These are phyloP conservation scores for Pleurozium schreberi DNA, from an alignment of 225 moss, liverwort and hornwort genomes.

Conservation along the genomic window DNA sequence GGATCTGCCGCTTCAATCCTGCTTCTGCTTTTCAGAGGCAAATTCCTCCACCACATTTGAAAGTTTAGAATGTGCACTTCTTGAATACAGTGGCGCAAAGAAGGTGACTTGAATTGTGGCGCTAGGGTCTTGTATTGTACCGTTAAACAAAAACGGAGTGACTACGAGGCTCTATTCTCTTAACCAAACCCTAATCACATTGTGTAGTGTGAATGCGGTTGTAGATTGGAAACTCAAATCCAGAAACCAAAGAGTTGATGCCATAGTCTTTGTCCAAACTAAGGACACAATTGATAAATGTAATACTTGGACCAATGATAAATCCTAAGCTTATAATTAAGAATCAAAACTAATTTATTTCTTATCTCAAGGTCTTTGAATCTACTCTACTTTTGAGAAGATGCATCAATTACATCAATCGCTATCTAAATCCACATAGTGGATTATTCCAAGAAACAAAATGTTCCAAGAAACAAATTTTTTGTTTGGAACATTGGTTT, in stretches of 20 bases:
- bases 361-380: neutral
- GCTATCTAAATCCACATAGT: neutral
- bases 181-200: too few relatives aligned
- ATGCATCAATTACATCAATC: neutral
- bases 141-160: too few relatives aligned
- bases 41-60: neutral
- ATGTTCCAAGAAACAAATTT: too few relatives aligned
- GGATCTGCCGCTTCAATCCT: constrained; percentile 3
- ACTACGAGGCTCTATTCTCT: too few relatives aligned
- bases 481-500: too few relatives aligned
- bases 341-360: neutral
- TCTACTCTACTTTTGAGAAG: neutral
- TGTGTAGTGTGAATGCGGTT: too few relatives aligned
- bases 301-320: neutral
- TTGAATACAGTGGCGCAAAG: neutral
- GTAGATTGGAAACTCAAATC: too few relatives aligned
- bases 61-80: neutral
- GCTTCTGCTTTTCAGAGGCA: neutral
- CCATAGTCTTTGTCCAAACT: too few relatives aligned
- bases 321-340: neutral
- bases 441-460: too few relatives aligned
- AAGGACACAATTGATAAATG: too few relatives aligned
- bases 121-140: too few relatives aligned
- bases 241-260: too few relatives aligned
- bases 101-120: neutral